A percentile compares a stretch with the other conserved stretches of the same genome.
These are phyloP conservation scores for Colletotrichum nymphaeae DNA, from an alignment of 2,329 filamentous ascomycete genomes.

Conservation along the genomic window DNA sequence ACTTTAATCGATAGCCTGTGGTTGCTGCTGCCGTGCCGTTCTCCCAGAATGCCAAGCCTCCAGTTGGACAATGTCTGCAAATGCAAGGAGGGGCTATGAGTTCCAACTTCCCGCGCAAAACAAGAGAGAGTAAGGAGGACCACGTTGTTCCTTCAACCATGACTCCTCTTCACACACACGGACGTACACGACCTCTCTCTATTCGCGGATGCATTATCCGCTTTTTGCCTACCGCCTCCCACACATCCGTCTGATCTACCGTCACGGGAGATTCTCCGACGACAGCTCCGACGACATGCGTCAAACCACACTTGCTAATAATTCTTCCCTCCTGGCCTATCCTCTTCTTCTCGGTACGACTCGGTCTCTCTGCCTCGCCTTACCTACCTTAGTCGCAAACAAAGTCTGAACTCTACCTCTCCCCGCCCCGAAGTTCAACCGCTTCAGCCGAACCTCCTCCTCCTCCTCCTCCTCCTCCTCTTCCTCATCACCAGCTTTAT, in stretches of 20 bases:
- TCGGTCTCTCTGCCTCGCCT: background rate
- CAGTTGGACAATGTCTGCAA: no score
- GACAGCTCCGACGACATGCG: constrained; percentile 20
- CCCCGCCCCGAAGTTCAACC: background rate
- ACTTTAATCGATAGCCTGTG: background rate
- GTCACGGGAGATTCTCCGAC: constrained; percentile 31
- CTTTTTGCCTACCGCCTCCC: background rate
- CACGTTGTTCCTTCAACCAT: background rate
- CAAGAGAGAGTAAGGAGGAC: background rate
- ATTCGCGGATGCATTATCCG: background rate
- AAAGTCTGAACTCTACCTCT: background rate
- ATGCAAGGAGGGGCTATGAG: no score
- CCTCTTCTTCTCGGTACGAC: background rate
- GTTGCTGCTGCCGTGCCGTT: background rate
- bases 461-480: no score
- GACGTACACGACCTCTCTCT: background rate
- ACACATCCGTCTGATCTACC: constrained; percentile 15
- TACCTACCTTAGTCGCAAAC: no score
- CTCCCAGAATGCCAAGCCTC: background rate
- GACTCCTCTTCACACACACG: background rate
- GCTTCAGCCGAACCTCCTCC: background rate
- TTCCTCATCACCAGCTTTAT: background rate
- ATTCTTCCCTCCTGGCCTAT: background rate
- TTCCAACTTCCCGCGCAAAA: background rate
- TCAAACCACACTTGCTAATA: background rate